Base-by-base conservation (phyloP, 352 stramenopile genomes). In the Phytophthora meadii region DNA sequence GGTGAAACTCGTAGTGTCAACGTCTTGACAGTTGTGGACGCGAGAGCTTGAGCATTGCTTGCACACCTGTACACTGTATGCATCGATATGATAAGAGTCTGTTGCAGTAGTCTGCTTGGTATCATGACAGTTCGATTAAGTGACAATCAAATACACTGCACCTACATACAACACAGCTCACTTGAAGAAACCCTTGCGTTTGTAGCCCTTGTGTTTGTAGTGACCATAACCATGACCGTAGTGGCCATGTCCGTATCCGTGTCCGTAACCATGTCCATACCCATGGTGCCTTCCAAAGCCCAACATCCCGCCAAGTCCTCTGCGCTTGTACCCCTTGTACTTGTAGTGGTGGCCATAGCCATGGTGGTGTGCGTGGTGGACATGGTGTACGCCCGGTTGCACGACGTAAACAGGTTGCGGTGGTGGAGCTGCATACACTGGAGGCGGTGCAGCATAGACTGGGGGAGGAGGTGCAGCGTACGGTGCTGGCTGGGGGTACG, bases 161-260 rank as follows among this genome's bases (percentile, higher is more conserved):
- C 28, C 28, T 34, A 34, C 28, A 10, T 34, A 34, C 28, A 59
- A 10, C 41, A 15, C 41, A 9, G 39, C 7, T 44, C 22, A 72
- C 58, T 76, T 65, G 57, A 70, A 72, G 42, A 76, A 76, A 0
- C 61, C 47, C 53, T 70, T 76, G 64, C 36, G 68, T 19, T 76
- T 76, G 64, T 73, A 63, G 42, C 65, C 57, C 53, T 73, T 73
- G 65, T 73, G 65, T 39, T 73, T 73, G 58, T 73, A 60, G 40
- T 73, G 65, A 0, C 65, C 65, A 34, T 68, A 50, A 6, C 63
- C 55, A 30, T 72, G 44, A 2, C 61, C 61, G 24, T 69, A 62
- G 37, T 63, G 36, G 9, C 63, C 63, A 39, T 70, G 36, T 28
- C 61, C 61, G 45, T 70, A 48, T 24, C 61, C 60, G 11, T 65